phyloP scores from a whole-genome alignment of 2,329 filamentous ascomycete species.

The Ophiostoma ulmi region DNA sequence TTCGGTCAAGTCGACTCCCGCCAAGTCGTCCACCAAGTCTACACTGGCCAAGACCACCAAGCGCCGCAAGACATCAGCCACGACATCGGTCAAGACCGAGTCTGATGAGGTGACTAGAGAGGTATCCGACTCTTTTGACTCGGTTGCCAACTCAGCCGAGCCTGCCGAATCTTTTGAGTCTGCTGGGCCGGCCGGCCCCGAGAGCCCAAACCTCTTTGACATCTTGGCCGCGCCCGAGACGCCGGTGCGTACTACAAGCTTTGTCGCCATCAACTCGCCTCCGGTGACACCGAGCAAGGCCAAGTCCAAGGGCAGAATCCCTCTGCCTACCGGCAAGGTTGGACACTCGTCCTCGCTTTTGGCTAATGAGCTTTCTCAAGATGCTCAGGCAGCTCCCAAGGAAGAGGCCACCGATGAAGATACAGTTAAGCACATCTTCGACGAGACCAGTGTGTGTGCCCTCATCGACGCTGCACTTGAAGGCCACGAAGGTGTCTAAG shows the following conservation, averaged over 20 bases:
- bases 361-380: background rate
- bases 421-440: background rate
- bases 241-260: background rate
- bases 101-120: background rate
- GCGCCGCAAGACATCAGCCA: background rate
- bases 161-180: background rate
- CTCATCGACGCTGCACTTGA: background rate
- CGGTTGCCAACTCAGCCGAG: background rate
- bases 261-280: background rate
- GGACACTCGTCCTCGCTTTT: background rate
- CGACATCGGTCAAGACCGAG: background rate
- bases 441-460: background rate
- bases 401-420: background rate
- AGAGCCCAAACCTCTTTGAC: background rate
- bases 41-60: constrained; percentile 10
- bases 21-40: background rate
- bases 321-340: background rate
- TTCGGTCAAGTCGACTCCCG: background rate
- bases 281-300: background rate
- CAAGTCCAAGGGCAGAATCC: background rate
- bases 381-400: background rate
- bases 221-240: background rate
- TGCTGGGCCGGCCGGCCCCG: background rate
- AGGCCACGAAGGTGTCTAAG: background rate
- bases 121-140: background rate